Evolutionary conservation across 371 early-diverging fungal species (phyloP).

Genomic region (Chytridiales sp.): DNA sequence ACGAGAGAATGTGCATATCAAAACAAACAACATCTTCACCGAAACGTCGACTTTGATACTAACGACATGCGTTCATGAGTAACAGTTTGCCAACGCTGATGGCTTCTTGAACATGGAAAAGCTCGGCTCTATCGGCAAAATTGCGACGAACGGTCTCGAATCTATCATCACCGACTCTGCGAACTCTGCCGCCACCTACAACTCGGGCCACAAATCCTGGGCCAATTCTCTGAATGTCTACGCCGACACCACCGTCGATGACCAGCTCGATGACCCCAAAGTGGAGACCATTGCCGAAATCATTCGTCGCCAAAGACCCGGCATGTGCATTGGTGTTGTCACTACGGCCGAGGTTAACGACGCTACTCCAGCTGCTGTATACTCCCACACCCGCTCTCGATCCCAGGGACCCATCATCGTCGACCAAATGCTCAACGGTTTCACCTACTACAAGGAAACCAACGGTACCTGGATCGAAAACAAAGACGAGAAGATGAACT

Average conservation of each 20-base stretch:
- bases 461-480: constrained; percentile 32
- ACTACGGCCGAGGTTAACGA: constrained; percentile 70
- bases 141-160: constrained; percentile 71
- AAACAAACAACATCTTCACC: no score
- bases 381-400: constrained; percentile 61
- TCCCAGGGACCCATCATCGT: constrained; percentile 55
- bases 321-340: constrained; percentile 70
- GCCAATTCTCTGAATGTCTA: constrained; percentile 67
- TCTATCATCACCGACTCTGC: constrained; percentile 74
- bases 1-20: no score
- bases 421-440: constrained; percentile 65
- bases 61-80: no score
- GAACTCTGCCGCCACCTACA: constrained; percentile 74
- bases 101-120: constrained; percentile 62
- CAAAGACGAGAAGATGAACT: constrained; percentile 13
- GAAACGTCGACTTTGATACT: no score
- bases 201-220: constrained; percentile 62
- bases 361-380: constrained; percentile 74
- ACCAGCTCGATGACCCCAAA: constrained; percentile 32
- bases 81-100: constrained; percentile 38
- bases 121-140: constrained; percentile 65
- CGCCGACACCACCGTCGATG: constrained; percentile 35
- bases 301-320: constrained; percentile 63
- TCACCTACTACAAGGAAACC: constrained; percentile 15
- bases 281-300: constrained; percentile 66